Evolutionary conservation across 768 basidiomycete species (phyloP).

Genomic region (Lentinus tigrinus): DNA sequence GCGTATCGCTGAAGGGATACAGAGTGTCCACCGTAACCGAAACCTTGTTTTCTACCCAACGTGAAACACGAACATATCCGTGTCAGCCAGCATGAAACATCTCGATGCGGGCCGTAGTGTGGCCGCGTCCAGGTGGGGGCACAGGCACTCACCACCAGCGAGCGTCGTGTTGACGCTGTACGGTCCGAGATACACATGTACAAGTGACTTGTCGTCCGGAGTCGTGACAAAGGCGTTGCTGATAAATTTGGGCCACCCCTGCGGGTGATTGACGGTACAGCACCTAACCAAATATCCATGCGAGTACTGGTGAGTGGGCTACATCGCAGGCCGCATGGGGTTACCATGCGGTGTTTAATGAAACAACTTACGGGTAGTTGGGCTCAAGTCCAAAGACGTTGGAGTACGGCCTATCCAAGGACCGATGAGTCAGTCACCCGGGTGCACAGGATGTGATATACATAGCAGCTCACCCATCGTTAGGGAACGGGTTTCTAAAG

Average conservation of each 20-base stretch:
- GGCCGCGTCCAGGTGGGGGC: not conserved
- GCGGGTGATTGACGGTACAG: constrained; percentile 54
- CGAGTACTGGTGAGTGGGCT: not conserved
- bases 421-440: not conserved
- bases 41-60: constrained; percentile 38
- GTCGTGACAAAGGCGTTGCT: constrained; percentile 50
- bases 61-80: not conserved
- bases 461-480: constrained; percentile 40
- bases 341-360: not conserved
- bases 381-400: constrained; percentile 52
- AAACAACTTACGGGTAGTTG: constrained; percentile 42
- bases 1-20: constrained; percentile 51
- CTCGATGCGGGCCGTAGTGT: not conserved
- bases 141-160: constrained; percentile 31
- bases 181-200: constrained; percentile 50
- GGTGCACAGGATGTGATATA: not conserved
- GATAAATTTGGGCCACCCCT: constrained; percentile 56
- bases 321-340: constrained; percentile 31
- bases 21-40: constrained; percentile 45
- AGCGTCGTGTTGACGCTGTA: constrained; percentile 43
- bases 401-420: constrained; percentile 38
- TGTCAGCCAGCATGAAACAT: not conserved
- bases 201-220: constrained; percentile 43
- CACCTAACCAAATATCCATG: constrained; percentile 30
- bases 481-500: constrained; percentile 50